These are phyloP conservation scores for Annulohypoxylon truncatum DNA, from an alignment of 2,329 filamentous ascomycete genomes.

Conservation along the genomic window DNA sequence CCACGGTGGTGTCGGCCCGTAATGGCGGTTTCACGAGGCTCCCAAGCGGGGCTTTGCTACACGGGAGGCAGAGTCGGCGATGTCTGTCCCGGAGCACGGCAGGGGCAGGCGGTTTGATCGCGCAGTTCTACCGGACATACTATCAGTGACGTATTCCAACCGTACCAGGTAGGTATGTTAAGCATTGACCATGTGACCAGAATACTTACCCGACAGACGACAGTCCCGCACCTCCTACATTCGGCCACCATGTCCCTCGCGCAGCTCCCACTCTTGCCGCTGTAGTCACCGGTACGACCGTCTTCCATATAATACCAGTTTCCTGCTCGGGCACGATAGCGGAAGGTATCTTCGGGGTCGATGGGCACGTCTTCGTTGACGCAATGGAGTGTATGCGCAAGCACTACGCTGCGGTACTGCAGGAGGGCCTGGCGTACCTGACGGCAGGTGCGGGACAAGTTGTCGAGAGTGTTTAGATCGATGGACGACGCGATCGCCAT, in stretches of 20 bases:
- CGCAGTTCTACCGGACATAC: constrained; percentile 77
- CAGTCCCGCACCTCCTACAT: constrained; percentile 79
- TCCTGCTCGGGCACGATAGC: constrained; percentile 67
- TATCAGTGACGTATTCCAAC: background rate
- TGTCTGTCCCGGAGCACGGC: constrained; percentile 77
- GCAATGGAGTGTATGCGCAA: constrained; percentile 82
- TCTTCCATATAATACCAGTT: constrained; percentile 72
- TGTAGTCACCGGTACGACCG: constrained; percentile 56
- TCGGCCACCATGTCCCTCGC: constrained; percentile 88
- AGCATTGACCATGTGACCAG: background rate
- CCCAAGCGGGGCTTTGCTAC: constrained; percentile 76
- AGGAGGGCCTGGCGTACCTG: constrained; percentile 81
- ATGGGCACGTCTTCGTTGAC: constrained; percentile 72
- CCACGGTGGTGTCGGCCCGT: constrained; percentile 59
- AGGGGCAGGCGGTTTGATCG: constrained; percentile 81
- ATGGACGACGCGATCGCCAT: constrained; percentile 79
- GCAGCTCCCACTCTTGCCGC: constrained; percentile 80
- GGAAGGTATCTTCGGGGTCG: constrained; percentile 66
- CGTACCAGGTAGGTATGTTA: constrained; percentile 15
- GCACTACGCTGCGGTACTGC: constrained; percentile 79
- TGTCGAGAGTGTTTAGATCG: constrained; percentile 88
- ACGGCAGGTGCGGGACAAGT: constrained; percentile 83
- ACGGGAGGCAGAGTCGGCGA: constrained; percentile 82
- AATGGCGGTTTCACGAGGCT: constrained; percentile 61
- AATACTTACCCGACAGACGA: constrained; percentile 81